Percentiles rank a stretch among this genome's conserved stretches.
Conservation (phyloP, 2,329 filamentous ascomycete genomes). For the Botryosphaeria agaves region DNA sequence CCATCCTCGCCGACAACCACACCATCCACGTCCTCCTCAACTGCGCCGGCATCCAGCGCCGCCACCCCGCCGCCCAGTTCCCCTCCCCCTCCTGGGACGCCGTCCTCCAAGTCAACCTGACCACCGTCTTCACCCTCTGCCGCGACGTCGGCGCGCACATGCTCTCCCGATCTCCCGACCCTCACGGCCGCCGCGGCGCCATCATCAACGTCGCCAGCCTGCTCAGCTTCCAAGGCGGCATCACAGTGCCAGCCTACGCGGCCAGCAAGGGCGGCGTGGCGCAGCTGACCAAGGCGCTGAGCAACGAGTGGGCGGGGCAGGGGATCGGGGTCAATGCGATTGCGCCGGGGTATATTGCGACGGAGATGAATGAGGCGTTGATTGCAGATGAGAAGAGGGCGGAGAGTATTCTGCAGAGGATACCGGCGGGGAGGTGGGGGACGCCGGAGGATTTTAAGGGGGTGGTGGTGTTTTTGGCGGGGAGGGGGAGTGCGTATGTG, state of each 20-base stretch:
- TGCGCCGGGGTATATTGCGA: conserved; percentile 77
- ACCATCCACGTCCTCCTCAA: conserved; percentile 67
- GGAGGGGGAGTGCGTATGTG: conserved; percentile 62
- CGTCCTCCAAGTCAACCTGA: conserved; percentile 77
- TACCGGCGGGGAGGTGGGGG: conserved; percentile 75
- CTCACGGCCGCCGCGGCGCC: conserved; percentile 41
- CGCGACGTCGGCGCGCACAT: conserved; percentile 68
- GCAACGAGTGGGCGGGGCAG: conserved; percentile 70
- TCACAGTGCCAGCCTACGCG: conserved; percentile 79
- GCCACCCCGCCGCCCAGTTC: conserved; percentile 60
- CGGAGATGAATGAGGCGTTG: conserved; percentile 85
- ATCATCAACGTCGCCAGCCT: conserved; percentile 79
- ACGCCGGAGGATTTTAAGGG: conserved; percentile 78
- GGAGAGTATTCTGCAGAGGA: conserved; percentile 58
- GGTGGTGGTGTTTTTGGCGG: conserved; percentile 58
- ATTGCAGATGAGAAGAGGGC: conserved; percentile 53
- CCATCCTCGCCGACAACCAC: conserved; percentile 41
- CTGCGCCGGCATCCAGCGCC: conserved; percentile 71
- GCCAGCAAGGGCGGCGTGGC: conserved; percentile 72
- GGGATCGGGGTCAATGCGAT: conserved; percentile 79
- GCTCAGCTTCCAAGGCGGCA: conserved; percentile 68
- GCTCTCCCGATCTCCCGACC: conserved; percentile 35
- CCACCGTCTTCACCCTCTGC: conserved; percentile 59
- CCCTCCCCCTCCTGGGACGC: conserved; percentile 62
- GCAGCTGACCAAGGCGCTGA: conserved; percentile 69